Conservation (phyloP, 192 early-diverging fungal species). For the Podila verticillata region DNA sequence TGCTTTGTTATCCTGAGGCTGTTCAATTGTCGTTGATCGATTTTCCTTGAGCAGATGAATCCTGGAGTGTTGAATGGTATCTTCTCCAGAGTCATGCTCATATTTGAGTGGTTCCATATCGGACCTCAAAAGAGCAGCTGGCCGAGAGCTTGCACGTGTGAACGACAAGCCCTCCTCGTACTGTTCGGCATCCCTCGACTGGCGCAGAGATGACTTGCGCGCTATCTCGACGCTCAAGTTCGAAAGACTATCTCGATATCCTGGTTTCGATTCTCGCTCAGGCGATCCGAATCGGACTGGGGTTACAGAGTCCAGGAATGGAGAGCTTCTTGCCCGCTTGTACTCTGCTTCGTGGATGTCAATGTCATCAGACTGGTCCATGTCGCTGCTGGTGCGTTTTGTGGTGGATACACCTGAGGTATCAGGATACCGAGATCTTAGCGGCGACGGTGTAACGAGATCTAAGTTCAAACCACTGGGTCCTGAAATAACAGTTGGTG, state of each 20-base stretch:
- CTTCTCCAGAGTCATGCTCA: not conserved
- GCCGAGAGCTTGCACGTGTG: not conserved
- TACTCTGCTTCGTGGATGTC: slow-evolving; percentile 7
- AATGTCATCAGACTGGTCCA: slow-evolving; percentile 5
- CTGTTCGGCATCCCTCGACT: not conserved
- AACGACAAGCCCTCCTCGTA: slow-evolving; percentile 2
- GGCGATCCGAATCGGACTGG: slow-evolving; percentile 35
- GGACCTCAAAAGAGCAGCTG: not conserved
- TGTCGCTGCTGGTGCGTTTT: slow-evolving; percentile 3
- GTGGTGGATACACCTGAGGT: not conserved
- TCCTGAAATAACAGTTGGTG: slow-evolving; percentile 6
- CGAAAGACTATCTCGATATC: not conserved
- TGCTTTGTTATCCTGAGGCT: no score
- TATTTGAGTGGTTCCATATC: not conserved
- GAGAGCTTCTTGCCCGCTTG: slow-evolving; percentile 15
- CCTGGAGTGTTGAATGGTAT: not conserved
- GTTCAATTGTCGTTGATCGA: no score
- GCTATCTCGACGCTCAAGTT: not conserved
- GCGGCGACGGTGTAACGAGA: not conserved
- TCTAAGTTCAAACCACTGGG: not conserved
- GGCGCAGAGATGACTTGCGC: not conserved
- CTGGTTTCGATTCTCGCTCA: not conserved
- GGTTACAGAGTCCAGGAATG: slow-evolving; percentile 24
- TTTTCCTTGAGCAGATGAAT: no score
- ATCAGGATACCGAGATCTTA: not conserved